Conservation (phyloP, 1,284 basidiomycete genomes). For the Salmacisia buchloeana region DNA sequence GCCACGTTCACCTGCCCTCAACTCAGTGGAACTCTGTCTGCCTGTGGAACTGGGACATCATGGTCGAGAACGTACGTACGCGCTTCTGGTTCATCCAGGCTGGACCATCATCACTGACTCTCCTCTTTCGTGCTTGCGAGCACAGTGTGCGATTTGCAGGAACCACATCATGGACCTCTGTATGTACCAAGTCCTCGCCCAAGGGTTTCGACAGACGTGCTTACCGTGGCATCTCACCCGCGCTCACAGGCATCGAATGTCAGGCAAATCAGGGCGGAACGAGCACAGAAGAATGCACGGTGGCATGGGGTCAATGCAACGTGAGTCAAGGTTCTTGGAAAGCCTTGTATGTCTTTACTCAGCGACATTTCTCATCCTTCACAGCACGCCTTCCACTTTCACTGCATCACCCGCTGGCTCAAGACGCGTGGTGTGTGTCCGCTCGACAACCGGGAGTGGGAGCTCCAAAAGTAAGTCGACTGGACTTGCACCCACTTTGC, state of each 20-base stretch:
- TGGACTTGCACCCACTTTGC: neutral
- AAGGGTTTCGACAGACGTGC: neutral
- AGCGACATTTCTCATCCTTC: neutral
- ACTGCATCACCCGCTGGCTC: constrained; percentile 98
- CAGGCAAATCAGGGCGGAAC: constrained; percentile 98
- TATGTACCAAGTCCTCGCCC: too few relatives aligned
- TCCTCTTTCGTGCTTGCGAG: neutral
- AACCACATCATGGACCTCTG: constrained; percentile 51
- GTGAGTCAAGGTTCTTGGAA: constrained; percentile 56
- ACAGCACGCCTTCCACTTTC: constrained; percentile 99
- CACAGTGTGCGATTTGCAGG: constrained; percentile 49
- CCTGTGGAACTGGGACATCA: constrained; percentile 50
- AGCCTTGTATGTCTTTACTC: neutral
- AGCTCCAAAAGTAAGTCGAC: constrained; percentile 73
- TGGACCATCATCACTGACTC: neutral
- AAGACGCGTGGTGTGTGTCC: constrained; percentile 99
- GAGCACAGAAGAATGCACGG: constrained; percentile 93
- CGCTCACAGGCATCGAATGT: constrained; percentile 83
- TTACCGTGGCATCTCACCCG: neutral
- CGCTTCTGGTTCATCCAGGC: neutral
- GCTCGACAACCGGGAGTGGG: constrained; percentile 84
- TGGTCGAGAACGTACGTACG: constrained; percentile 46
- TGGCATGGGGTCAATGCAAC: constrained; percentile 99
- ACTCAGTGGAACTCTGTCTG: constrained; percentile 48
- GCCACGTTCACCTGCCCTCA: neutral